Base-by-base conservation (phyloP, 495 filamentous ascomycete species). In the Ramalina peruviana region DNA sequence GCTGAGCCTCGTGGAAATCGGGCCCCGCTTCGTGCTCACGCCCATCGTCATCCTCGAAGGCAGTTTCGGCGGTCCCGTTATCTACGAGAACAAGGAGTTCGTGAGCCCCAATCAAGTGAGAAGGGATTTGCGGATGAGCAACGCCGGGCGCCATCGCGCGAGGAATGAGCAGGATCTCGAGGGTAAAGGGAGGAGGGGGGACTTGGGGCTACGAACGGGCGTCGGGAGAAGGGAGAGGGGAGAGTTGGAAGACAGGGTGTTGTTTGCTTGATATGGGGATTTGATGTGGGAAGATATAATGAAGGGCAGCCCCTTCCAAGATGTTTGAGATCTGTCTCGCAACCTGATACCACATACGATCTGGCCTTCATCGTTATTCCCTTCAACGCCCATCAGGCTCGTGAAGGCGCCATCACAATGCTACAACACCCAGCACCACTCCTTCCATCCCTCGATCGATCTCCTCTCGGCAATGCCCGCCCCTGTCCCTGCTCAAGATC, bases 51-150 rank as follows among this genome's bases (percentile, higher is more conserved):
- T 99, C 55, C 77, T 94, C 48, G 92, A 99, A 65, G 86, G 84
- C 26, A 87, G 83, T 53, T 99, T 99, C 57, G 92, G 92, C 47
- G 92, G 92, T 0, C 93, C 93, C 1, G 85, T 97, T 48, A 89
- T 98, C 54, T 97, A 94, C 69, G 88, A 97, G 76, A 98, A 98
- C 66, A 94, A 92, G 74, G 86, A 95, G 60, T 98, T 95, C 60
- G 86, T 98, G 47, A 88, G 82, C 57, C 93, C 92, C 27, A 98
- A 98, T 71, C 88, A 94, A 66, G 79, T 98, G 53, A 76, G 92
- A 50, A 68, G 84, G 20, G 92, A 95, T 48, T 58, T 94, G 51
- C 71, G 86, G 52, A 66, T 78, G 62, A 67, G 70, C 56, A 86
- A 86, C 69, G 88, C 90, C 13, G 72, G 78, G 21, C 79, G 78